A percentile compares a stretch with the other conserved stretches of the same genome.
phyloP scores from a whole-genome alignment of 768 basidiomycete genomes.

The Cyathus striatus region DNA sequence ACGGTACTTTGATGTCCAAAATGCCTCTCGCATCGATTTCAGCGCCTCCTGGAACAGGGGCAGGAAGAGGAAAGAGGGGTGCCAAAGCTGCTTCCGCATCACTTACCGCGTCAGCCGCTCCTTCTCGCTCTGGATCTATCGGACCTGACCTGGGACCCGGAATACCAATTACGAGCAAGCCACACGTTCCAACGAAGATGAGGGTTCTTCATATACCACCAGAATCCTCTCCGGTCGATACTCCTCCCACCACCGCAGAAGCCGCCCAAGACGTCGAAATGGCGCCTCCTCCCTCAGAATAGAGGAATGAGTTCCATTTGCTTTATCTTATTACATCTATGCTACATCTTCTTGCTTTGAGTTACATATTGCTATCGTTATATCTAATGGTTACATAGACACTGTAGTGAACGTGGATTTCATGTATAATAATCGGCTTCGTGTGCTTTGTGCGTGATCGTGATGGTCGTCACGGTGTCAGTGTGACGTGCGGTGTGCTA shows the following conservation, averaged over 20 bases:
- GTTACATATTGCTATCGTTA: background rate
- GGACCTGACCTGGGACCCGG: constrained; percentile 37
- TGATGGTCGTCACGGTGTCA: too few relatives aligned
- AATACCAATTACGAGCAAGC: constrained; percentile 22
- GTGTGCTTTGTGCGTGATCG: background rate
- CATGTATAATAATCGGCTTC: background rate
- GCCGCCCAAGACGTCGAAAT: constrained; percentile 47
- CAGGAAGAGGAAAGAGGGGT: constrained; percentile 35
- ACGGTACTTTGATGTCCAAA: constrained; percentile 28
- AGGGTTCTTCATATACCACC: constrained; percentile 52
- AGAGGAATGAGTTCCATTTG: constrained; percentile 1
- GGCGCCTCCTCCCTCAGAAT: constrained; percentile 21
- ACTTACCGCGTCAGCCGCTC: constrained; percentile 41
- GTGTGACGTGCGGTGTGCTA: too few relatives aligned
- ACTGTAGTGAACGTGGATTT: background rate
- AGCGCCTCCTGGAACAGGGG: constrained; percentile 36
- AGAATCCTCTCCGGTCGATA: too few relatives aligned
- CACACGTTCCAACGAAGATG: constrained; percentile 62
- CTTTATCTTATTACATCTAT: background rate
- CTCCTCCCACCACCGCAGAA: too few relatives aligned
- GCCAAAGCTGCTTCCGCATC: constrained; percentile 32
- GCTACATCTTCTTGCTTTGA: background rate
- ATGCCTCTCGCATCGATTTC: constrained; percentile 39
- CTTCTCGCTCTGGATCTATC: constrained; percentile 54
- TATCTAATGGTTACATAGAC: too few relatives aligned